Base-by-base conservation (phyloP, 768 basidiomycete genomes). In the Pisolithus microcarpus region DNA sequence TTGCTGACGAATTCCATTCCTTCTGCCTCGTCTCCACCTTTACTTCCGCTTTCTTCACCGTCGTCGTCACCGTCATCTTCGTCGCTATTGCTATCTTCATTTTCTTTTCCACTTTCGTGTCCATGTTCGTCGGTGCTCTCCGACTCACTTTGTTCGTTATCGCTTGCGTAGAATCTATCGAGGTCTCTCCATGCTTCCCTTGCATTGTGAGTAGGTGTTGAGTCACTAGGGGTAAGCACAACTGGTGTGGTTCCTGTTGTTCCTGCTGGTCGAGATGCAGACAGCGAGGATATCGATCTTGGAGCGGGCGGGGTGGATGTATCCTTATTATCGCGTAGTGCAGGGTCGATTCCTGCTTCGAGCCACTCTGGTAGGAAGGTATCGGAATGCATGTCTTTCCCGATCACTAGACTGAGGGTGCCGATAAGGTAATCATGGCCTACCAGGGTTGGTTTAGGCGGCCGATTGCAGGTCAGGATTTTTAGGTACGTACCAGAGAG, bases 331-430 rank as follows among this genome's bases (percentile, higher is more conserved):
- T 91, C 85, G 52, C 94, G 78, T 50, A 97, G 67, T 0, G 78
- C 73, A 1, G 87, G 70, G 56, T 92, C 89, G 4, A 89, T 89
- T 0, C 91, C 92, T 49, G 80, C 75, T 65, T 94, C 91, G 5
- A 87, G 74, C 94, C 94, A 96, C 58, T 91, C 90, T 0, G 91
- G 89, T 0, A 95, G 66, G 50, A 72, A 46, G 30, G 65, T 71
- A 26, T 66, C 63, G 8, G 51, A 69, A 5, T 68, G 71, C 63
- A 81, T 54, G 10, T 72, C 67, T 61, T 75, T 80, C 2, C 80
- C 79, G 3, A 77, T 79, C 37, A 90, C 72, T 16, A 81, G 68
- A 9, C 77, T 78, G 53, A 90, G 68, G 2, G 88, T 82, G 21
- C 89, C 92, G 26, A 94, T 67, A 21, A 72, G 69, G 48, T 71